Evolutionary conservation across 768 basidiomycete species (phyloP), one percentile per base, ranked within the genome.

Genomic region (Kwoniella mangroviensis): DNA sequence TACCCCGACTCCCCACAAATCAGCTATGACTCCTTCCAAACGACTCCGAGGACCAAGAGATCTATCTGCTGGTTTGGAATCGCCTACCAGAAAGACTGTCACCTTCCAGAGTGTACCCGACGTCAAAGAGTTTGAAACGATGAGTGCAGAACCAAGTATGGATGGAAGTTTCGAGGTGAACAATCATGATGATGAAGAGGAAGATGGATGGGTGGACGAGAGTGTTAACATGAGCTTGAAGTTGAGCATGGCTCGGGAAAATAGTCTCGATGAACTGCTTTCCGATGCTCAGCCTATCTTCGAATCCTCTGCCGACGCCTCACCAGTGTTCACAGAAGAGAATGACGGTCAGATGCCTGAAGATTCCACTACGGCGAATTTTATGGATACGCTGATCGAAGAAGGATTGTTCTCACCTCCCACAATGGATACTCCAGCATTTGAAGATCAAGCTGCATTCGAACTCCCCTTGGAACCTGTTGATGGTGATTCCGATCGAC

Each of bases 391-490:
- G 13, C 77, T 83, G 13, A 77, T 82, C 40, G 77, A 77, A 59
- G 82, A 83, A 70, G 82, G 82, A 10, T 75, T 82, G 22, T 79
- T 83, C 64, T 82, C 81, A 10, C 82, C 82, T 11, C 79, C 81
- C 2, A 63, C 73, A 6, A 68, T 76, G 59, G 61, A 74, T 17
- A 77, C 79, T 10, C 77, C 79, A 0, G 75, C 69, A 3, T 74
- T 79, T 41, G 70, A 72, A n/a, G 73, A 78, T 68, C 73, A 77
- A 51, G 63, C 71, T 3, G 57, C 57, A 1, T 79, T 77, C 57
- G 69, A 71, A 28, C n/a, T 69, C 13, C 65, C 74, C 3, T 43
- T 69, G 5, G 69, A 71, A 19, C 42, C 70, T 24, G 52, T 63
- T n/a, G 71, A 70, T 15, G 12, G n/a, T 17, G 65, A 62, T 49